A percentile compares a stretch with the other conserved stretches of the same genome.
phyloP scores from a whole-genome alignment of 2,329 filamentous ascomycete species.

The Aspergillus pseudotamarii region DNA sequence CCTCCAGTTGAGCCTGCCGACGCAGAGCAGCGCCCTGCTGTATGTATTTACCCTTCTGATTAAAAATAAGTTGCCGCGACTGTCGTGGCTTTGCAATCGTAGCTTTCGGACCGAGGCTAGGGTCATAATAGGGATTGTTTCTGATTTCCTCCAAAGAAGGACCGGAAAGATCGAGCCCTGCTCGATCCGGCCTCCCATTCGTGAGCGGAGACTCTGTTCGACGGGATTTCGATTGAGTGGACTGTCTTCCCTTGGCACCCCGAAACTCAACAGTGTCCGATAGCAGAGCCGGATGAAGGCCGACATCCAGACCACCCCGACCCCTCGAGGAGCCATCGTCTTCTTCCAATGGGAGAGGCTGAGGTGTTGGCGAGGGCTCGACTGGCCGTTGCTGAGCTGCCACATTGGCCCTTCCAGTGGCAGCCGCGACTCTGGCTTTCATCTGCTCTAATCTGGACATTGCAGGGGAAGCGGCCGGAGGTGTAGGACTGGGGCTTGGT shows the following conservation, averaged over 20 bases:
- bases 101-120: slow-evolving; percentile 64
- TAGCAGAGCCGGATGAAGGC: slow-evolving; percentile 74
- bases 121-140: slow-evolving; percentile 83
- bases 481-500: slow-evolving; percentile 40
- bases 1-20: slow-evolving; percentile 83
- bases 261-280: slow-evolving; percentile 52
- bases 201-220: slow-evolving; percentile 48
- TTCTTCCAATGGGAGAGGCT: slow-evolving; percentile 47
- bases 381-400: slow-evolving; percentile 50
- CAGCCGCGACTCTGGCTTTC: slow-evolving; percentile 77
- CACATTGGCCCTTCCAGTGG: slow-evolving; percentile 57
- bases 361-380: slow-evolving; percentile 28
- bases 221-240: slow-evolving; percentile 56
- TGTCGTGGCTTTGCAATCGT: slow-evolving; percentile 64
- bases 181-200: slow-evolving; percentile 46
- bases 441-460: slow-evolving; percentile 74
- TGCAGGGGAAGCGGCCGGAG: slow-evolving; percentile 44
- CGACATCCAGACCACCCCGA: slow-evolving; percentile 72
- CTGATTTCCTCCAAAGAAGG: slow-evolving; percentile 61
- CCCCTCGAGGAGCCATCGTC: slow-evolving; percentile 54
- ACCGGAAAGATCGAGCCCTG: slow-evolving; percentile 59
- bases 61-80: slow-evolving; percentile 81
- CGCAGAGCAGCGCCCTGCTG: slow-evolving; percentile 88
- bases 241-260: slow-evolving; percentile 43
- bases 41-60: slow-evolving; percentile 96